These are phyloP conservation scores for Plasmopara halstedii DNA, from an alignment of 352 stramenopile genomes.

Conservation along the genomic window DNA sequence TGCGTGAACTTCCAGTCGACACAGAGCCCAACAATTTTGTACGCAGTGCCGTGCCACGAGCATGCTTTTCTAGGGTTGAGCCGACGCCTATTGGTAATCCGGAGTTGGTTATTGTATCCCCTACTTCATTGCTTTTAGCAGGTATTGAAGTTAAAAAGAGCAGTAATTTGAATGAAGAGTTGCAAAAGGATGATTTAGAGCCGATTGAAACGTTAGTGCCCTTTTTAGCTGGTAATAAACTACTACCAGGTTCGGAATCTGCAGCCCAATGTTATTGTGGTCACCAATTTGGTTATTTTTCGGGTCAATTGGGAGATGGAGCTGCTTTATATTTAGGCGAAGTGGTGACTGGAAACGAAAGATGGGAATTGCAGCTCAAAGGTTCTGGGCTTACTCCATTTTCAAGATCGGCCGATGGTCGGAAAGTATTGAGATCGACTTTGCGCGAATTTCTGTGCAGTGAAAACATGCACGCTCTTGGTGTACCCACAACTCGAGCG, in stretches of 20 bases:
- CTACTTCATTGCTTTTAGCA: slow-evolving; percentile 44
- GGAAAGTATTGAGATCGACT: slow-evolving; percentile 89
- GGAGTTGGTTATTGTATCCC: slow-evolving; percentile 48
- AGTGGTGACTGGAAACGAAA: slow-evolving; percentile 35
- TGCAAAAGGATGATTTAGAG: slow-evolving; percentile 14
- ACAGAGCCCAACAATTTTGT: slow-evolving; percentile 41
- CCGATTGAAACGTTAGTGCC: slow-evolving; percentile 38
- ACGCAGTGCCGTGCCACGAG: slow-evolving; percentile 35
- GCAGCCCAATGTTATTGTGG: slow-evolving; percentile 88
- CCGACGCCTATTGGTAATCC: slow-evolving; percentile 54
- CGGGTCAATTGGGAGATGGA: slow-evolving; percentile 87
- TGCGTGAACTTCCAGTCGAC: slow-evolving; percentile 59
- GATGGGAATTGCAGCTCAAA: slow-evolving; percentile 96
- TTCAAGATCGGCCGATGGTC: slow-evolving; percentile 90
- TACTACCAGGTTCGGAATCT: slow-evolving; percentile 65
- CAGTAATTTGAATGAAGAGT: neutral
- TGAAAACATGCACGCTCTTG: slow-evolving; percentile 93
- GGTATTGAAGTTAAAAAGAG: slow-evolving; percentile 36
- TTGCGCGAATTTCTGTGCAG: slow-evolving; percentile 96
- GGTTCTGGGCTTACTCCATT: slow-evolving; percentile 94
- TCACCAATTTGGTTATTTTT: slow-evolving; percentile 90
- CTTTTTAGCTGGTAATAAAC: slow-evolving; percentile 63
- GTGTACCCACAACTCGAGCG: slow-evolving; percentile 91
- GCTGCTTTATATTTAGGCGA: slow-evolving; percentile 87
- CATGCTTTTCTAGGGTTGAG: slow-evolving; percentile 56